Evolutionary conservation across 768 basidiomycete species (phyloP).

Genomic region (Tulasnella sp.): DNA sequence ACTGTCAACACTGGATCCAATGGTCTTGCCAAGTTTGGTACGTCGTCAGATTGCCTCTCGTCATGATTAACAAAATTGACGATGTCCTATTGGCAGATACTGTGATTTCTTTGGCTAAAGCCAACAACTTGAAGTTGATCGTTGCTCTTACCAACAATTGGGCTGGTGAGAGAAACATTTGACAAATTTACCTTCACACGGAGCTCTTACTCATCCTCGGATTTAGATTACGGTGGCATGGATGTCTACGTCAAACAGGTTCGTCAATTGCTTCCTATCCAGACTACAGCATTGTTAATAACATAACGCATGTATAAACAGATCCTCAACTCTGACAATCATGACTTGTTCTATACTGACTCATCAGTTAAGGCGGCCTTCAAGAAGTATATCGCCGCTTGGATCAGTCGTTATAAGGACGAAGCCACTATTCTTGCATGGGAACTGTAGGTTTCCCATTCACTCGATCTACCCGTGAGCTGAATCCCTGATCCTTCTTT

Average conservation of each 20-base stretch:
- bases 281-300: too few relatives aligned
- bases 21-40: slow-evolving; percentile 34
- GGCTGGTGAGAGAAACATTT: slow-evolving; percentile 27
- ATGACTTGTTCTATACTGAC: slow-evolving; percentile 51
- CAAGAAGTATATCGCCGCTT: slow-evolving; percentile 40
- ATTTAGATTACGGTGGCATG: slow-evolving; percentile 55
- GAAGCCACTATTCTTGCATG: slow-evolving; percentile 31
- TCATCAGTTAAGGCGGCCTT: slow-evolving; percentile 35
- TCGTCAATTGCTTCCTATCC: too few relatives aligned
- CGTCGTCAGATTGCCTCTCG: too few relatives aligned
- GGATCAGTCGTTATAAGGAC: slow-evolving; percentile 38
- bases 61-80: too few relatives aligned
- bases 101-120: too few relatives aligned
- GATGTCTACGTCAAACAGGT: slow-evolving; percentile 48
- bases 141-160: slow-evolving; percentile 32
- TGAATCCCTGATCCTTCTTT: too few relatives aligned
- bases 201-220: too few relatives aligned
- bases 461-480: too few relatives aligned
- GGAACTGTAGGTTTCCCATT: too few relatives aligned
- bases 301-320: too few relatives aligned
- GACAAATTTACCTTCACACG: slow-evolving; percentile 26
- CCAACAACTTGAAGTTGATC: slow-evolving; percentile 45
- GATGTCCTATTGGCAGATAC: too few relatives aligned
- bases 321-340: slow-evolving; percentile 20
- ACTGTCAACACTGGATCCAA: slow-evolving; percentile 43